Percentiles rank a stretch among this genome's conserved stretches.
These are phyloP conservation scores for Geranium incanum DNA, from an alignment of 441 rosid genomes.

Conservation along the genomic window DNA sequence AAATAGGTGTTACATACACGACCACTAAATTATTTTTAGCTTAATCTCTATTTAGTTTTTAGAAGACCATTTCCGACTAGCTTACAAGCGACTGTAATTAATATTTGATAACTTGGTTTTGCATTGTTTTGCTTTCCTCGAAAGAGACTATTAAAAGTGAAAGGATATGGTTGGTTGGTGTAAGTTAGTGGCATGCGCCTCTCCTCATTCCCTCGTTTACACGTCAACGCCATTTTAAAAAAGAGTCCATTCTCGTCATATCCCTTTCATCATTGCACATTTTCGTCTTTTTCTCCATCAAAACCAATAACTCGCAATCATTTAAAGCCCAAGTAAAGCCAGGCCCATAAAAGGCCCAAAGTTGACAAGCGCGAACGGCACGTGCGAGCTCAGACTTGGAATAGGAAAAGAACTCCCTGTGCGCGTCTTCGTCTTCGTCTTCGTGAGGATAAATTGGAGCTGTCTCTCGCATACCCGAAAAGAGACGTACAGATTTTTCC, in stretches of 20 bases:
- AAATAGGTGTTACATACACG: too few relatives aligned
- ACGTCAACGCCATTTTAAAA: background rate
- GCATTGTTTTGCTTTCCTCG: constrained; percentile 26
- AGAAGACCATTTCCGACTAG: too few relatives aligned
- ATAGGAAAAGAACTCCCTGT: background rate
- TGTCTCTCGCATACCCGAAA: background rate
- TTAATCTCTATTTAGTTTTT: too few relatives aligned
- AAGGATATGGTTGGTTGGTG: background rate
- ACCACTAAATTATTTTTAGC: too few relatives aligned
- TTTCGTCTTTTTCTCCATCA: too few relatives aligned
- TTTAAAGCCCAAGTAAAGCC: background rate
- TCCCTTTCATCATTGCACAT: too few relatives aligned
- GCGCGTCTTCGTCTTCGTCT: background rate
- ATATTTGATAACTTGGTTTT: background rate
- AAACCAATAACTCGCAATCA: too few relatives aligned
- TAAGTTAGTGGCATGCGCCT: too few relatives aligned
- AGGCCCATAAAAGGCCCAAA: background rate
- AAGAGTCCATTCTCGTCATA: background rate
- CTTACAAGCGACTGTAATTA: too few relatives aligned
- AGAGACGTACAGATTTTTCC: background rate
- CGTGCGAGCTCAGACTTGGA: constrained; percentile 9
- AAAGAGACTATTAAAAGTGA: constrained; percentile 10
- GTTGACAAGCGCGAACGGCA: background rate
- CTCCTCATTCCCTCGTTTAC: background rate
- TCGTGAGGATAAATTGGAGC: background rate